A percentile compares a stretch with the other conserved stretches of the same genome.
Evolutionary conservation across 768 basidiomycete species (phyloP).

Genomic region (Mycena alexandri): DNA sequence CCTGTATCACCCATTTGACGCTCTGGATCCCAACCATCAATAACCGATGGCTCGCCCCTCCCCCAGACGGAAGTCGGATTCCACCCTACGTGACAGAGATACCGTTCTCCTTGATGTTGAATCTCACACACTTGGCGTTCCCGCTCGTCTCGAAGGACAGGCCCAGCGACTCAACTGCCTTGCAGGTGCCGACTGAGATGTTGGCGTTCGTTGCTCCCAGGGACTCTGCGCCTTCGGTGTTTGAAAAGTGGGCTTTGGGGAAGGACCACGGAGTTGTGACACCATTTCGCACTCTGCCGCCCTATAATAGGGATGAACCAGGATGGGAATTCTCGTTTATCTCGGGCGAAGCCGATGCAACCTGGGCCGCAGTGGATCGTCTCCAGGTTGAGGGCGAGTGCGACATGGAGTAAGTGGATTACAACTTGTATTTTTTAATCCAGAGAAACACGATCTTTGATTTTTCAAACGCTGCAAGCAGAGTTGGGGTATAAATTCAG

Average conservation of each 20-base stretch:
- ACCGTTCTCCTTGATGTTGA: conserved; percentile 49
- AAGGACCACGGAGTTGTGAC: conserved; percentile 39
- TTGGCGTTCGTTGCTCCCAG: conserved; percentile 20
- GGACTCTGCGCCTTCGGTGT: conserved; percentile 16
- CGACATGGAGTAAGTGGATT: conserved; percentile 12
- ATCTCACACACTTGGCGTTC: conserved; percentile 51
- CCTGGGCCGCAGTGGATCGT: conserved; percentile 25
- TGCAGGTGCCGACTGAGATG: conserved; percentile 14
- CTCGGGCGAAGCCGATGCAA: conserved; percentile 36
- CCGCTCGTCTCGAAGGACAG: conserved; percentile 34
- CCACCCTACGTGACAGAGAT: conserved; percentile 44
- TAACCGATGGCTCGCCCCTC: conserved; percentile 12
- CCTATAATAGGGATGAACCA: conserved; percentile 6
- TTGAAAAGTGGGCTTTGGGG: conserved; percentile 43
- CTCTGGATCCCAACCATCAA: conserved; percentile 43
- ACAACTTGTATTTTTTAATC: neutral
- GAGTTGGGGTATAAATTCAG: conserved; percentile 36
- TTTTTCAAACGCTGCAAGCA: too few species aligned
- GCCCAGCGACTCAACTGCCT: neutral
- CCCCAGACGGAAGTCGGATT: neutral
- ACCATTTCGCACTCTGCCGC: conserved; percentile 17
- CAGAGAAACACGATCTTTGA: too few species aligned
- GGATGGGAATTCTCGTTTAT: conserved; percentile 43
- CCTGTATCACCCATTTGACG: conserved; percentile 53
- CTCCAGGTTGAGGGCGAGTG: neutral